phyloP scores from a whole-genome alignment of 768 basidiomycete genomes.

The Boletus subparvulus region DNA sequence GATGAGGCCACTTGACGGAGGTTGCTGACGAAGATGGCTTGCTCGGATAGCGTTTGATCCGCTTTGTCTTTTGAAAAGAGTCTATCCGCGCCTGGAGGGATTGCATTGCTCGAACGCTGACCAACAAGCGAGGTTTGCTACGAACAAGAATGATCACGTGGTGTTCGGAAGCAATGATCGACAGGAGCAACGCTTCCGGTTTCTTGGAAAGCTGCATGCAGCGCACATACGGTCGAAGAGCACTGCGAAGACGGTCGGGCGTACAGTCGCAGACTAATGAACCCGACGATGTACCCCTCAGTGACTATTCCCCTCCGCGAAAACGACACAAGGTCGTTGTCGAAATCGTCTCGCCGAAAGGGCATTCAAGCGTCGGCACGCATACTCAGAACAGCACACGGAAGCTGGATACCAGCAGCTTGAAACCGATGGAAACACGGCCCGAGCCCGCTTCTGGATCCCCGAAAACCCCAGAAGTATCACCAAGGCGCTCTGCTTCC shows the following conservation, averaged over 20 bases:
- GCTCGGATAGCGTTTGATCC: conserved; percentile 50
- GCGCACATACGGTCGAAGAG: conserved; percentile 37
- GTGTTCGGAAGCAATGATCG: neutral
- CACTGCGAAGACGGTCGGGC: conserved; percentile 12
- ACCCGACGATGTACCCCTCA: neutral
- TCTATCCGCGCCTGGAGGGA: conserved; percentile 56
- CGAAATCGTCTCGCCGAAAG: conserved; percentile 25
- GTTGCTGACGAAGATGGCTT: conserved; percentile 47
- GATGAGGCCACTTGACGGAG: conserved; percentile 78
- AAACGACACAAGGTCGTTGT: conserved; percentile 36
- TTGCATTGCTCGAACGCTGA: conserved; percentile 40
- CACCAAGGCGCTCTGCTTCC: conserved; percentile 43
- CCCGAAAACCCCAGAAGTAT: conserved; percentile 9
- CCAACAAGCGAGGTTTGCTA: too few species aligned
- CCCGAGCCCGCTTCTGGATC: neutral
- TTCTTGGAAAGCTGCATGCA: conserved; percentile 24
- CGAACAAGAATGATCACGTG: conserved; percentile 7
- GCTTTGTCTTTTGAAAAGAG: conserved; percentile 65
- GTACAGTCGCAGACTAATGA: neutral
- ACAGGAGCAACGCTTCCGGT: neutral
- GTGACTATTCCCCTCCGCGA: conserved; percentile 15
- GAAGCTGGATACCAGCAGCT: neutral
- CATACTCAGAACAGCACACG: neutral
- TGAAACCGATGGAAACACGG: neutral
- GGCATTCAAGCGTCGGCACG: neutral